Base-by-base conservation (phyloP, 2,329 filamentous ascomycete species). In the Exophiala sp. region DNA sequence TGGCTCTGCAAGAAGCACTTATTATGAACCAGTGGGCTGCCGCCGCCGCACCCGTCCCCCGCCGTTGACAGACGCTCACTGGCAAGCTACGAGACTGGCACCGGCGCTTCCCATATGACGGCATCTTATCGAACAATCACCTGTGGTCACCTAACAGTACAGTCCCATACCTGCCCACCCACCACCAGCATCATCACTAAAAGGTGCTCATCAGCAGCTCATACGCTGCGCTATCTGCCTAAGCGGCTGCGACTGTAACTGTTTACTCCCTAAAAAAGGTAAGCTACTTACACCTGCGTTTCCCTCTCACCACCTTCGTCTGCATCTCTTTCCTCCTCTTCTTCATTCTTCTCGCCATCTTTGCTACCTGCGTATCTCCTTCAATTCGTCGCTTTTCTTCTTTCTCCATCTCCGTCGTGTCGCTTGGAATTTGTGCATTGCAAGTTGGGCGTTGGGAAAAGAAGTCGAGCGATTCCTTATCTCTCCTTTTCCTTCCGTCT, bases 401-500 rank as follows among this genome's bases (percentile, higher is more conserved):
- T 55, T 48, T 55, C 39, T 51, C 43, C 49, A 48, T 55, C 53
- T 52, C 50, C 47, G 52, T 47, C 11, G 35, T 52, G 35, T 55
- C 58, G 55, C 53, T 59, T 58, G 50, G 47, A 52, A 52, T 60
- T 58, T 42, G 45, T 59, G 58, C 55, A 57, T 58, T 55, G 55
- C 53, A 58, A 58, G 49, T 55, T 53, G 49, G 57, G 57, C 57
- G 57, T 59, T 57, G 55, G 54, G 53, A 53, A 48, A 53, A 50
- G 50, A 56, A 37, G 32, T 56, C 48, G 50, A 59, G 52, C 50
- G 46, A 56, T 59, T 57, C 58, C 49, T 55, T 60, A 50, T 58
- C 58, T 55, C 52, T 60, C 52, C 53, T 48, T 54, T 47, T 54
- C 51, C 49, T 55, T 43, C 35, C 38, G 34, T 50, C 45, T 53